A percentile compares a stretch with the other conserved stretches of the same genome.
Conservation (phyloP, 495 filamentous ascomycete species). For the Penicillium bovifimosum region DNA sequence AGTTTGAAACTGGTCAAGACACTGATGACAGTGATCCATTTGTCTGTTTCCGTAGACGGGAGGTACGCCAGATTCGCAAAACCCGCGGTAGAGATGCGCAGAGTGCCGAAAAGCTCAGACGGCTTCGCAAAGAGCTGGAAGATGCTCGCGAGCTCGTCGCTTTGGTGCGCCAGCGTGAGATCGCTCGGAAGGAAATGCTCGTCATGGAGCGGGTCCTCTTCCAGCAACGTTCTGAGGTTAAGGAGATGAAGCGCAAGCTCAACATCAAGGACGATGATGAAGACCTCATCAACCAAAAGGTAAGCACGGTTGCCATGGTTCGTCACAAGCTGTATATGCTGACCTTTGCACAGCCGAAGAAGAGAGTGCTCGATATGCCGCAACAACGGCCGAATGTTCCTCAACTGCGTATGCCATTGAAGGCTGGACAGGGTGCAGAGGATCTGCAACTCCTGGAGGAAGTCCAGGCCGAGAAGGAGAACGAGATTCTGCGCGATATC, state of each 20-base stretch:
- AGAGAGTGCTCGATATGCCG: conserved; percentile 53
- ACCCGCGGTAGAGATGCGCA: conserved; percentile 91
- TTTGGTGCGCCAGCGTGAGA: conserved; percentile 71
- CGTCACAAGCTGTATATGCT: conserved; percentile 19
- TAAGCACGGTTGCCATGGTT: conserved; percentile 32
- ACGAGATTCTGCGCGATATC: conserved; percentile 69
- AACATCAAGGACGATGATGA: conserved; percentile 91
- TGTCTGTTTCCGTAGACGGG: conserved; percentile 94
- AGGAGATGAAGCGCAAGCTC: conserved; percentile 80
- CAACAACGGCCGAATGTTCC: conserved; percentile 50
- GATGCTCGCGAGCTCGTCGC: conserved; percentile 75
- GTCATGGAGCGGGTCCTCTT: conserved; percentile 70
- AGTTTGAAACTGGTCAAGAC: conserved; percentile 88
- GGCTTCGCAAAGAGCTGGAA: conserved; percentile 85
- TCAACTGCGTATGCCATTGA: conserved; percentile 62
- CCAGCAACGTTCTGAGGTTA: conserved; percentile 69
- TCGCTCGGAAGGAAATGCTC: conserved; percentile 70
- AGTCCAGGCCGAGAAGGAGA: conserved; percentile 74
- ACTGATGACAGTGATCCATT: conserved; percentile 95
- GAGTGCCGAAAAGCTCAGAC: conserved; percentile 88
- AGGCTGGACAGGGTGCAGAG: conserved; percentile 60
- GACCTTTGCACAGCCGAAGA: conserved; percentile 59
- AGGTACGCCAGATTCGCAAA: conserved; percentile 90
- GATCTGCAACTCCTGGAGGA: conserved; percentile 75
- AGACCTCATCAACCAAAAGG: conserved; percentile 90